These are phyloP conservation scores for Scolecobasidium constrictum DNA, from an alignment of 2,329 filamentous ascomycete genomes.

Conservation along the genomic window DNA sequence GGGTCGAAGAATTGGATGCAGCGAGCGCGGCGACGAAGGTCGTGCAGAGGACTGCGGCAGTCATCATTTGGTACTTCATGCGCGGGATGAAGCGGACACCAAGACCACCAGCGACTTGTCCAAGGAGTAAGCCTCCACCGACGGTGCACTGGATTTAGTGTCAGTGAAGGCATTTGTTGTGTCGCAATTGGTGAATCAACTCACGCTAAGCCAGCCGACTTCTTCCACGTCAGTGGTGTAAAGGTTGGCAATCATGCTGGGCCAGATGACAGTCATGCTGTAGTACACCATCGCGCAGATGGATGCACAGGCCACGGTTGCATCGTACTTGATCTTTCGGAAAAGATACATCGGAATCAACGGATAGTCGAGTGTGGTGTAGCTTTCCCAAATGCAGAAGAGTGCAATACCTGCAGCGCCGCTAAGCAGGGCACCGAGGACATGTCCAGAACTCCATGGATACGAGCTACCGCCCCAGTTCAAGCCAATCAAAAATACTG, in stretches of 20 bases:
- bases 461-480: not conserved
- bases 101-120: not conserved
- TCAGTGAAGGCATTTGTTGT: too few species aligned
- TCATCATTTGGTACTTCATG: not conserved
- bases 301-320: conserved; percentile 14
- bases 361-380: conserved; percentile 16
- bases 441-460: not conserved
- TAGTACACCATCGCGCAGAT: conserved; percentile 18
- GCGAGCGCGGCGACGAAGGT: not conserved
- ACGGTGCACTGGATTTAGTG: too few species aligned
- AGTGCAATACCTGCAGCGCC: conserved; percentile 17
- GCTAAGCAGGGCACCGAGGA: conserved; percentile 16
- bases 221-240: conserved; percentile 10
- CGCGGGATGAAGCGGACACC: not conserved
- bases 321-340: conserved; percentile 14
- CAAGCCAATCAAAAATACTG: conserved; percentile 17
- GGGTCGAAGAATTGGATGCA: conserved; percentile 12
- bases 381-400: conserved; percentile 19
- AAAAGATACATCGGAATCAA: conserved; percentile 20
- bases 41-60: not conserved
- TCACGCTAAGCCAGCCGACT: conserved; percentile 13
- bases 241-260: conserved; percentile 13
- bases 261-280: conserved; percentile 14
- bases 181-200: conserved; percentile 12
- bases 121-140: not conserved